phyloP scores from a whole-genome alignment of 495 filamentous ascomycete genomes.

The Aspergillus panamensis region DNA sequence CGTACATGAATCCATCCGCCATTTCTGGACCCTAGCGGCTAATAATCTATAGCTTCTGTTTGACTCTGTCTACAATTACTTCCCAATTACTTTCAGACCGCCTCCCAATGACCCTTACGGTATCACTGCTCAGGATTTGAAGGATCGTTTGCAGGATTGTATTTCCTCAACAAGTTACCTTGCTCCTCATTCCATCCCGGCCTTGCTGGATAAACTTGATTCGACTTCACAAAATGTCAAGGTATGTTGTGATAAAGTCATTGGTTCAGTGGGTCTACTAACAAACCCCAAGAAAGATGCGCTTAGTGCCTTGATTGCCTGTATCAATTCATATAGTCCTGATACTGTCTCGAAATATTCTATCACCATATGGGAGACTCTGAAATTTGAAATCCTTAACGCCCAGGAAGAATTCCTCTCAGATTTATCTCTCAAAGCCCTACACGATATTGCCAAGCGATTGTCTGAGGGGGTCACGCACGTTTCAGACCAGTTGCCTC shows the following conservation, averaged over 20 bases:
- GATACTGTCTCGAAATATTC: constrained; percentile 65
- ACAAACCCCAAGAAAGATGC: constrained; percentile 58
- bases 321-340: constrained; percentile 57
- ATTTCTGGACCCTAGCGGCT: constrained; percentile 16
- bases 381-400: constrained; percentile 76
- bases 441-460: constrained; percentile 54
- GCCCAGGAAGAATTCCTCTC: constrained; percentile 69
- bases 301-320: constrained; percentile 61
- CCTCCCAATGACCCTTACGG: constrained; percentile 73
- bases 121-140: constrained; percentile 71
- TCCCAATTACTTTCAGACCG: constrained; percentile 73
- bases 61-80: constrained; percentile 74
- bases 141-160: constrained; percentile 64
- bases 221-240: constrained; percentile 73
- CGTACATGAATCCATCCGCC: background rate
- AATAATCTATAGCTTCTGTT: constrained; percentile 53
- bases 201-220: constrained; percentile 71
- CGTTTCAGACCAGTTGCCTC: constrained; percentile 47
- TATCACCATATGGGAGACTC: constrained; percentile 65
- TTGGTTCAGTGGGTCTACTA: constrained; percentile 19
- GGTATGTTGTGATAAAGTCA: constrained; percentile 32
- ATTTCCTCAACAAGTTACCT: constrained; percentile 66
- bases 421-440: constrained; percentile 52
- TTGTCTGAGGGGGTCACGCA: constrained; percentile 52
- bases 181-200: constrained; percentile 65